Evolutionary conservation across 2,329 filamentous ascomycete genomes (phyloP).

Genomic region (Arthroderma uncinatum): DNA sequence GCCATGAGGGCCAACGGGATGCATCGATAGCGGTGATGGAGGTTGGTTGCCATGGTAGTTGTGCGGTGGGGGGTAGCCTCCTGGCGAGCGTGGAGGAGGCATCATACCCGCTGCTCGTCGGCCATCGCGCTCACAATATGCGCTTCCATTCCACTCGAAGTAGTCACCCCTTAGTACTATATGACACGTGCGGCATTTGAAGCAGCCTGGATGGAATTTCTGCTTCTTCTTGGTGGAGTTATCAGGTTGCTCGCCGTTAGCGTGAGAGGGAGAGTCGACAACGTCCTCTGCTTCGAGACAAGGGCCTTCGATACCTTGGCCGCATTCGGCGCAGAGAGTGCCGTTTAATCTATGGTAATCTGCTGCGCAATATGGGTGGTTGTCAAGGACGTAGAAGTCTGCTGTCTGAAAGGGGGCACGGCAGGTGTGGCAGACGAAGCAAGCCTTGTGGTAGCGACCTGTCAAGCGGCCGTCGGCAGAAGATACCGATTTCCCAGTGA

Average conservation of each 20-base stretch:
- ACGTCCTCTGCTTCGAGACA: constrained; percentile 69
- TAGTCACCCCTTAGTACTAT: constrained; percentile 70
- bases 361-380: constrained; percentile 78
- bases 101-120: constrained; percentile 42
- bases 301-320: constrained; percentile 79
- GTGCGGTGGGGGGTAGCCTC: constrained; percentile 17
- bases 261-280: neutral
- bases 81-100: constrained; percentile 20
- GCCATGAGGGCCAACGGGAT: constrained; percentile 10
- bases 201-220: constrained; percentile 81
- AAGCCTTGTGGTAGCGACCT: constrained; percentile 87
- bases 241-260: neutral
- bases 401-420: constrained; percentile 67
- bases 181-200: constrained; percentile 66
- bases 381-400: constrained; percentile 83
- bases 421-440: constrained; percentile 86
- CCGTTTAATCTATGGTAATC: constrained; percentile 90
- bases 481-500: constrained; percentile 84
- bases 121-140: constrained; percentile 82
- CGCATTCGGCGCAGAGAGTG: constrained; percentile 70
- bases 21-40: constrained; percentile 17
- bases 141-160: constrained; percentile 69
- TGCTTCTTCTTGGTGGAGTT: constrained; percentile 20
- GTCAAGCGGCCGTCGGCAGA: constrained; percentile 85
- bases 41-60: constrained; percentile 17